A percentile compares a stretch with the other conserved stretches of the same genome.
Conservation (phyloP, 2,329 filamentous ascomycete genomes). For the Venturia nashicola region DNA sequence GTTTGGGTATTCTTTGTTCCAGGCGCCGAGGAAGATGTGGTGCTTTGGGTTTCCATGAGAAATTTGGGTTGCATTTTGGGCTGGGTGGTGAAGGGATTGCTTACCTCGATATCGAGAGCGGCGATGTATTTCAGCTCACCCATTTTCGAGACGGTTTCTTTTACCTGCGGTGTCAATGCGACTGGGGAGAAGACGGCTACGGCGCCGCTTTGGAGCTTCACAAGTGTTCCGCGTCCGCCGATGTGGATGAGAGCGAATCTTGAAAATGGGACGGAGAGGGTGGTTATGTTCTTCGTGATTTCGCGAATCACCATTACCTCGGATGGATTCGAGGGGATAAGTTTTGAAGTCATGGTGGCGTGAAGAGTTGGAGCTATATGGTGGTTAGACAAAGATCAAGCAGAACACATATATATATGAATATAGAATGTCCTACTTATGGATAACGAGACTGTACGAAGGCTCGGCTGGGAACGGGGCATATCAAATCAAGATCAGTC, state of each 20-base stretch:
- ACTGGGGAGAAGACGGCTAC: slow-evolving; percentile 90
- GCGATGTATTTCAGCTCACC: slow-evolving; percentile 71
- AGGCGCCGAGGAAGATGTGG: slow-evolving; percentile 83
- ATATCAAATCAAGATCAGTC: too few species aligned
- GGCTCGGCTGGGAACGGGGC: too few species aligned
- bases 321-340: slow-evolving; percentile 51
- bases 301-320: slow-evolving; percentile 85
- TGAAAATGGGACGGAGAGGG: slow-evolving; percentile 70
- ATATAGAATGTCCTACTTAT: too few species aligned
- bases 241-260: slow-evolving; percentile 71
- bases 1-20: slow-evolving; percentile 65
- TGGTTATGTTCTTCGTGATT: slow-evolving; percentile 66
- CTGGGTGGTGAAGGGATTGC: not conserved
- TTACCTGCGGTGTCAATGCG: slow-evolving; percentile 65
- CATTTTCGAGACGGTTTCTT: slow-evolving; percentile 44
- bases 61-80: not conserved
- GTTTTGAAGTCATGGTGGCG: slow-evolving; percentile 10
- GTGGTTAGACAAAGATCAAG: not conserved
- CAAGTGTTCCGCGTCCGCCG: slow-evolving; percentile 76
- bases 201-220: slow-evolving; percentile 63
- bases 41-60: slow-evolving; percentile 35
- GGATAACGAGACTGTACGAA: too few species aligned
- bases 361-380: not conserved
- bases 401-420: not conserved
- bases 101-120: slow-evolving; percentile 65